Evolutionary conservation across 345 rosid species (phyloP).

Genomic region (Microcos paniculata): DNA sequence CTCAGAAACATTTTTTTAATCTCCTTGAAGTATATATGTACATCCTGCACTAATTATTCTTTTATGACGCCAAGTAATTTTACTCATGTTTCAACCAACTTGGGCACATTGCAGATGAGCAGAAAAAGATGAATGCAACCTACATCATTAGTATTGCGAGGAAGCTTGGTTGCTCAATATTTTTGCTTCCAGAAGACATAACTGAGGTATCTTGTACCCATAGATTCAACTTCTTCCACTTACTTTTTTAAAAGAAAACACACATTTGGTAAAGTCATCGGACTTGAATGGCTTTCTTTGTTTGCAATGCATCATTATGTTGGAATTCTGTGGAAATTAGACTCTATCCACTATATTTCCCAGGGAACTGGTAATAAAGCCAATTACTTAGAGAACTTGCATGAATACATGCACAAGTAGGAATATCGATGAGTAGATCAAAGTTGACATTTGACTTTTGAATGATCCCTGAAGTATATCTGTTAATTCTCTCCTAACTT

Average conservation of each 20-base stretch:
- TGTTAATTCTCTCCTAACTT: neutral
- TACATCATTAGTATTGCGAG: constrained; percentile 94
- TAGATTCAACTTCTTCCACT: neutral
- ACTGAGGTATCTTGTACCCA: constrained; percentile 60
- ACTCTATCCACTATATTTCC: neutral
- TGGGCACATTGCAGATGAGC: constrained; percentile 53
- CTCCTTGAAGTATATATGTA: neutral
- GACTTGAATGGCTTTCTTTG: neutral
- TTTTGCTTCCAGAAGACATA: constrained; percentile 93
- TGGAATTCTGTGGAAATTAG: neutral
- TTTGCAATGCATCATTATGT: neutral
- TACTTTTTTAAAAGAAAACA: neutral
- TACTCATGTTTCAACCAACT: constrained; percentile 2
- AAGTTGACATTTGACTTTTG: neutral
- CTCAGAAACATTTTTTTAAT: neutral
- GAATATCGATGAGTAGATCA: neutral
- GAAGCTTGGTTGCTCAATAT: constrained; percentile 94
- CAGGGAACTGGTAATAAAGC: neutral
- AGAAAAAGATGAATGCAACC: constrained; percentile 96
- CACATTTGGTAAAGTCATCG: neutral
- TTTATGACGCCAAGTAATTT: neutral
- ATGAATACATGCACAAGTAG: neutral
- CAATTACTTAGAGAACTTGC: neutral
- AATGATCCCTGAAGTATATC: neutral
- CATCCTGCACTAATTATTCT: neutral